Base-by-base conservation (phyloP, 768 basidiomycete species). In the Boletus edulis region DNA sequence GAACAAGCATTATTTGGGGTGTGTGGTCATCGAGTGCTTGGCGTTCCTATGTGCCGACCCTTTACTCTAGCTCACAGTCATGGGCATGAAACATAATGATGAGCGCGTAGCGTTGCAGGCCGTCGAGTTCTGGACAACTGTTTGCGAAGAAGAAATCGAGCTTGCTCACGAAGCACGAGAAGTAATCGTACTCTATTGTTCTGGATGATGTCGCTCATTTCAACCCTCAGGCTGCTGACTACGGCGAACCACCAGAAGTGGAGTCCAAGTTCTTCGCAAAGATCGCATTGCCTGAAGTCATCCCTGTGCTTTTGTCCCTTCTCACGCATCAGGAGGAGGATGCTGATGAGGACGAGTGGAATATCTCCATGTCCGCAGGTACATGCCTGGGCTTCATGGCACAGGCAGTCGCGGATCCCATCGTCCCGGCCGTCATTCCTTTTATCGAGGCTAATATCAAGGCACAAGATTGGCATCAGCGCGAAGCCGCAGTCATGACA, bases 51-150 rank as follows among this genome's bases (percentile, higher is more conserved):
- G 46, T 40, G 48, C 52, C 49, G 48, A 69, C 64, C 55, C 59
- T 50, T 45, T 44, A 14, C 20, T 32, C 57, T 66, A 98, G 92
- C 76, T 99, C 55, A 98, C 97, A 12, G 93, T 98, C 20, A 85
- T 97, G 69, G 97, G 97, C 38, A 99, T 99, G 97, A 94, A 94
- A 70, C 87, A 95, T 63, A 72, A 75, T 8, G 94, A 98, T 60
- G 94, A 97, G 63, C 78, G 85, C 8, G 95, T 99, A 37, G 93
- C 94, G 0, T 73, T 98, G 29, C 97, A 99, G 71, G 97, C 97
- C 22, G 88, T 99, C 49, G 97, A 99, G 68, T 99, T 99, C 73
- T 99, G 97, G 97, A 95, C 95, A 5, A 98, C 96, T 9, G 96
- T 98, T 2, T 98, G 94, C 66, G 96, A 99, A 69, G 93, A 97